Conservation (phyloP, 2,329 filamentous ascomycete species). For the Bipolaris sorokiniana region DNA sequence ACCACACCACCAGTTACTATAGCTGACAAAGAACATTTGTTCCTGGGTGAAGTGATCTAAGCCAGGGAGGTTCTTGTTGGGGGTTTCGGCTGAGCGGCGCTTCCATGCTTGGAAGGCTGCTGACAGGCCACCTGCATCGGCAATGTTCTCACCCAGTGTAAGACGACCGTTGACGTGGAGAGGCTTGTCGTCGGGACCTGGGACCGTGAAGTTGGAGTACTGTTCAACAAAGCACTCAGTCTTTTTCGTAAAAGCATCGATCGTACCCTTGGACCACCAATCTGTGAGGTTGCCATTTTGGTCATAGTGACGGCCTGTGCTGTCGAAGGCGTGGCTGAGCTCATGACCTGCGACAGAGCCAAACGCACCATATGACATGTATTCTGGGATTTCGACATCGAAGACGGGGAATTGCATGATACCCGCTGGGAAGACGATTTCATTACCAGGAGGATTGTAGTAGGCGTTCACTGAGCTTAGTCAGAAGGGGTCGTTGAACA, state of each 20-base stretch:
- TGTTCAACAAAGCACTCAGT: constrained; percentile 72
- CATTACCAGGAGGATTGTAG: constrained; percentile 68
- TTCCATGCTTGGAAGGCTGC: constrained; percentile 71
- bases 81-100: constrained; percentile 59
- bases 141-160: constrained; percentile 74
- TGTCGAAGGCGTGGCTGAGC: constrained; percentile 73
- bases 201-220: constrained; percentile 66
- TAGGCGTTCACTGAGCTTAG: constrained; percentile 62
- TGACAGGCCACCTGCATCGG: constrained; percentile 70
- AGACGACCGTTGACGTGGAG: constrained; percentile 67
- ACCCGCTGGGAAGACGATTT: constrained; percentile 72
- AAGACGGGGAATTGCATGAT: constrained; percentile 73
- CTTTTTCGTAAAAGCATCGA: constrained; percentile 63
- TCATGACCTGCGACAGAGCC: constrained; percentile 72
- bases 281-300: constrained; percentile 68
- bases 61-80: constrained; percentile 58
- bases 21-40: constrained; percentile 73
- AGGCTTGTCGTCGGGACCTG: constrained; percentile 61
- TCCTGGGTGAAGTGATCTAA: constrained; percentile 68
- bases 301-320: constrained; percentile 68
- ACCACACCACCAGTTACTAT: constrained; percentile 70
- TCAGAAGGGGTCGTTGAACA: neutral
- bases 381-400: constrained; percentile 66
- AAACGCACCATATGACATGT: constrained; percentile 72
- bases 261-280: constrained; percentile 70